Percentiles rank a stretch among this genome's conserved stretches.
Conservation (phyloP, 805 yeast genomes). For the Kuraishia molischiana region DNA sequence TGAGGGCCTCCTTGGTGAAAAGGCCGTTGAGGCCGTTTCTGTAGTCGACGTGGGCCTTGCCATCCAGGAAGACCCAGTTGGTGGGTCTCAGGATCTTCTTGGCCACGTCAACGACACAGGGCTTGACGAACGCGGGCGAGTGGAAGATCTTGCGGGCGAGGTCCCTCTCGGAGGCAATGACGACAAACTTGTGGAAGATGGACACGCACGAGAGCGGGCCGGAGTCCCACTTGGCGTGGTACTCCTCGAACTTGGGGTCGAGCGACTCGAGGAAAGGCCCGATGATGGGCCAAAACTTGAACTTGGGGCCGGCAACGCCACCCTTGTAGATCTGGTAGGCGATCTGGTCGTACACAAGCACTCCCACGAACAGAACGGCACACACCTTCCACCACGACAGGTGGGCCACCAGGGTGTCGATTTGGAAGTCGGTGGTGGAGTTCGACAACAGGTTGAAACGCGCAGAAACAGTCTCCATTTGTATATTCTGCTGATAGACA, state of each 20-base stretch:
- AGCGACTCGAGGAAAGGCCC: conserved; percentile 93
- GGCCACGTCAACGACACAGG: conserved; percentile 98
- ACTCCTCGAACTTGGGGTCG: conserved; percentile 93
- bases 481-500: too few species aligned
- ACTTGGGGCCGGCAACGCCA: conserved; percentile 79
- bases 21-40: conserved; percentile 84
- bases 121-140: conserved; percentile 84
- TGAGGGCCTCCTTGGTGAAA: conserved; percentile 77
- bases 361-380: conserved; percentile 34
- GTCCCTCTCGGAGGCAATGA: conserved; percentile 84
- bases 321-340: conserved; percentile 77
- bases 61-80: conserved; percentile 97
- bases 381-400: conserved; percentile 47
- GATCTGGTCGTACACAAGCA: conserved; percentile 64
- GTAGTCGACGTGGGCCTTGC: conserved; percentile 91
- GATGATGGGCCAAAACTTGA: conserved; percentile 87
- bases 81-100: conserved; percentile 87
- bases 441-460: background rate
- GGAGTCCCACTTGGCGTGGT: conserved; percentile 85
- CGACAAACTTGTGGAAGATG: conserved; percentile 95
- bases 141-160: conserved; percentile 79
- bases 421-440: background rate
- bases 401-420: conserved; percentile 16
- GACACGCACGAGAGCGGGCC: conserved; percentile 96
- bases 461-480: conserved; percentile 1